Conservation (phyloP, 2,329 filamentous ascomycete genomes). For the Aspergillus novofumigatus region DNA sequence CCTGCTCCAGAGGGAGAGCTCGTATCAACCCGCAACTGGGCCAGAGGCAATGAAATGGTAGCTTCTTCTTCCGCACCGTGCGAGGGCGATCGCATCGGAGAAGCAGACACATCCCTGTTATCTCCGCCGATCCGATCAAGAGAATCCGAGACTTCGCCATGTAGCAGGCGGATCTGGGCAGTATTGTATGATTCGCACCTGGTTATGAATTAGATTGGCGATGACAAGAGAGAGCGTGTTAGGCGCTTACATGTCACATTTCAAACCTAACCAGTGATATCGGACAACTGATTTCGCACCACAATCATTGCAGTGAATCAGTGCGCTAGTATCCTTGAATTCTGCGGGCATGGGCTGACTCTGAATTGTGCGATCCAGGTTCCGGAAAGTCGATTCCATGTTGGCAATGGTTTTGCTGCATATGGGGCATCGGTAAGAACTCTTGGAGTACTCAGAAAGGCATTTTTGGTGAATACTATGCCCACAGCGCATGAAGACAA, state of each 20-base stretch:
- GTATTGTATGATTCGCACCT: slow-evolving; percentile 48
- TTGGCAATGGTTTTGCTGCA: slow-evolving; percentile 96
- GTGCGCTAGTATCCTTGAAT: slow-evolving; percentile 72
- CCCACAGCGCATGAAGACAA: slow-evolving; percentile 92
- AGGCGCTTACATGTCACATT: slow-evolving; percentile 60
- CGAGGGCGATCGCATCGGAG: slow-evolving; percentile 26
- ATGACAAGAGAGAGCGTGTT: background rate
- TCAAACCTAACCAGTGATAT: slow-evolving; percentile 93
- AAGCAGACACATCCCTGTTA: slow-evolving; percentile 11
- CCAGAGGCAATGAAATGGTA: slow-evolving; percentile 15
- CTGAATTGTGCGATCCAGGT: slow-evolving; percentile 80
- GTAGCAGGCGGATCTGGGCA: slow-evolving; percentile 38
- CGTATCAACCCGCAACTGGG: slow-evolving; percentile 27
- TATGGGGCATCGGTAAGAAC: slow-evolving; percentile 92
- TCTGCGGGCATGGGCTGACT: slow-evolving; percentile 88
- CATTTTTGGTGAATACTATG: slow-evolving; percentile 93
- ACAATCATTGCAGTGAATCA: slow-evolving; percentile 93
- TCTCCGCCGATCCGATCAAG: slow-evolving; percentile 21
- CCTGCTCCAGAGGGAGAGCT: slow-evolving; percentile 20
- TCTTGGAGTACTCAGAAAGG: slow-evolving; percentile 80
- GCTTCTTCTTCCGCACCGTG: slow-evolving; percentile 23
- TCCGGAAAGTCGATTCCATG: slow-evolving; percentile 93
- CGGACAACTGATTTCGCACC: slow-evolving; percentile 77
- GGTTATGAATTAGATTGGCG: slow-evolving; percentile 8
- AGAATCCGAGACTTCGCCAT: slow-evolving; percentile 24